Base-by-base conservation (phyloP, 2,329 filamentous ascomycete genomes). In the Colletotrichum eremochloae region DNA sequence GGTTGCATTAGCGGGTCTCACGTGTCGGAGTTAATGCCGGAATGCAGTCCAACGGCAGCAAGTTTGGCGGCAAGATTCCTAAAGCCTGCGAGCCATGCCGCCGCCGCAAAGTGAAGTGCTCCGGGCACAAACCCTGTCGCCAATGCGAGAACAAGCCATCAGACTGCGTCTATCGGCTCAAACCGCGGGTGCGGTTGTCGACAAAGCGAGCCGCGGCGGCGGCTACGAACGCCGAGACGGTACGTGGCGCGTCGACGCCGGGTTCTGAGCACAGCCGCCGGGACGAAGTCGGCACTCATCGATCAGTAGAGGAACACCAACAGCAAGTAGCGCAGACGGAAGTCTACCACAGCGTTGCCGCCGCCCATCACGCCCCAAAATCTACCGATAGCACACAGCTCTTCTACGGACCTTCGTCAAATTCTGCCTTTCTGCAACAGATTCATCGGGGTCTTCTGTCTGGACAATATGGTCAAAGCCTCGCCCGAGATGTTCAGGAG, bases 171-270 rank as follows among this genome's bases (percentile, higher is more conserved):
- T 76, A 76, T 50, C 73, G 75, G 18, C 64, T 68, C n/a, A 76
- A 75, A 24, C 64, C 73, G 24, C 71, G 63, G n/a, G 53, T 72
- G 48, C 53, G 63, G 33, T 38, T 67, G n/a, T 58, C 70, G 8
- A 58, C 55, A 77, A 81, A 44, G 76, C 82, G 73, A 81, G 48
- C 15, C 42, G 85, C 77, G 81, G 83, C 79, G 82, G 80, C 77
- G 77, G 80, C 76, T 76, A 79, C 76, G 74, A 81, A 81, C 75
- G 74, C 80, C 67, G 76, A 75, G n/a, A 75, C 61, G 29, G 38
- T 31, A 2, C 20, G 18, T 38, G 62, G 38, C 50, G 62, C 31
- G 40, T 38, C 38, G 18, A 29, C 60, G 24, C 46, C 57, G 58
- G 53, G 65, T 14, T 50, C 65, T 44, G 53, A 50, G 20, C 50